Conservation (phyloP, 2,329 filamentous ascomycete genomes). For the Xylaria sp. region DNA sequence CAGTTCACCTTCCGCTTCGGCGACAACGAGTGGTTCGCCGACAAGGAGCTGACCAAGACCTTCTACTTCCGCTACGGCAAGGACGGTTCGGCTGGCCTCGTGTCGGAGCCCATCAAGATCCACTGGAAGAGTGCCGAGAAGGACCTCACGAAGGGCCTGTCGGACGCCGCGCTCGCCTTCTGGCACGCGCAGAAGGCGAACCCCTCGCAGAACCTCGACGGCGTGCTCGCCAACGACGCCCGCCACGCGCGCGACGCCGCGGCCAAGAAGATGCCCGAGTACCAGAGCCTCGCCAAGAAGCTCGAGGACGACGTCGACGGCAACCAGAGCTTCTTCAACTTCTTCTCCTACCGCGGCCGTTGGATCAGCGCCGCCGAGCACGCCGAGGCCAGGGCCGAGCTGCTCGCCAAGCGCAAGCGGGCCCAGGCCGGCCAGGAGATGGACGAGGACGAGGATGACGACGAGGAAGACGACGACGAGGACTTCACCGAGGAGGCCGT, state of each 20-base stretch:
- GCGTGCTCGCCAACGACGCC: slow-evolving; percentile 46
- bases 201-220: slow-evolving; percentile 51
- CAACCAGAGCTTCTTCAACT: slow-evolving; percentile 73
- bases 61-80: slow-evolving; percentile 72
- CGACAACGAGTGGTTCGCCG: slow-evolving; percentile 70
- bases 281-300: slow-evolving; percentile 43
- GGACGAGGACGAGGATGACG: slow-evolving; percentile 52
- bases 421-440: slow-evolving; percentile 43
- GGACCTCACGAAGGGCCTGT: slow-evolving; percentile 72
- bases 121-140: slow-evolving; percentile 70
- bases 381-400: slow-evolving; percentile 59
- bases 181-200: slow-evolving; percentile 64
- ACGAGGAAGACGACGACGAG: slow-evolving; percentile 51
- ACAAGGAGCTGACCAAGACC: slow-evolving; percentile 71
- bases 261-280: slow-evolving; percentile 45
- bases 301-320: slow-evolving; percentile 42
- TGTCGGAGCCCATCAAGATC: slow-evolving; percentile 75
- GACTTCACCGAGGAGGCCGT: slow-evolving; percentile 50
- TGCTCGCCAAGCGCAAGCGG: slow-evolving; percentile 46
- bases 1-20: slow-evolving; percentile 66
- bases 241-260: slow-evolving; percentile 46
- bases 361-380: slow-evolving; percentile 72
- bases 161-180: slow-evolving; percentile 68
- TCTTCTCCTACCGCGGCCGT: slow-evolving; percentile 73
- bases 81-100: slow-evolving; percentile 68